Percentiles rank a stretch among this genome's conserved stretches.
phyloP scores from a whole-genome alignment of 2,329 filamentous ascomycete species.

The Epichloe typhina region DNA sequence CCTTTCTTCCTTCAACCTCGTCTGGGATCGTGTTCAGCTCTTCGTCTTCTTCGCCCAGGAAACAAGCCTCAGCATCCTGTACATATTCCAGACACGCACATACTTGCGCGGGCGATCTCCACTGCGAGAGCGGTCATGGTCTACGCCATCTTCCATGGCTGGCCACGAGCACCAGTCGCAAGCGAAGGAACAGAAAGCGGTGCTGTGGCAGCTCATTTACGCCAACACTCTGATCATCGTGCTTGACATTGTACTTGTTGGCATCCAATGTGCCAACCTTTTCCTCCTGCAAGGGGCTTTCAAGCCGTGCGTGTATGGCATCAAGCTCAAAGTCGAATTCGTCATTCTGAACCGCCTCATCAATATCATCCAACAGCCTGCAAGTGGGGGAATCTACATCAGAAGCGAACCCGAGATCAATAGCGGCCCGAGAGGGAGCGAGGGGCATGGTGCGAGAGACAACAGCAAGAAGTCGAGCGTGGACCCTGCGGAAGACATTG shows the following conservation, averaged over 20 bases:
- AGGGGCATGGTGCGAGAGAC: not conserved
- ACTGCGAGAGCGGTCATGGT: constrained; percentile 14
- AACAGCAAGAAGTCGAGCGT: not conserved
- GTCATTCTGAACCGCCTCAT: constrained; percentile 26
- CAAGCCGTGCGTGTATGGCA: constrained; percentile 24
- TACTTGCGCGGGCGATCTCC: constrained; percentile 6
- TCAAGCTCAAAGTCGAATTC: constrained; percentile 28
- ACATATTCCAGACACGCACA: constrained; percentile 22
- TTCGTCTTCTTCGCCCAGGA: constrained; percentile 40
- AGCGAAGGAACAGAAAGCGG: constrained; percentile 10
- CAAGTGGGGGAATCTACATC: not conserved
- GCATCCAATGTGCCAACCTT: constrained; percentile 22
- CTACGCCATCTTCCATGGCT: constrained; percentile 31
- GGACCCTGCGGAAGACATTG: not conserved
- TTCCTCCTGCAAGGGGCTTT: constrained; percentile 24
- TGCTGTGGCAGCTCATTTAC: constrained; percentile 26
- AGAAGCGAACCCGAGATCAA: not conserved
- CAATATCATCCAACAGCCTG: constrained; percentile 11
- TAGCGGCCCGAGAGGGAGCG: not conserved
- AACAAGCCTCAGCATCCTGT: constrained; percentile 35
- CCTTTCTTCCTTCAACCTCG: constrained; percentile 17
- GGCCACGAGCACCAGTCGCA: not conserved
- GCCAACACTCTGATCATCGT: constrained; percentile 33
- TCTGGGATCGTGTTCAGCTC: constrained; percentile 39
- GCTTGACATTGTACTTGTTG: constrained; percentile 30